phyloP scores from a whole-genome alignment of 2,329 filamentous ascomycete genomes.

The Ascochyta rabiei region DNA sequence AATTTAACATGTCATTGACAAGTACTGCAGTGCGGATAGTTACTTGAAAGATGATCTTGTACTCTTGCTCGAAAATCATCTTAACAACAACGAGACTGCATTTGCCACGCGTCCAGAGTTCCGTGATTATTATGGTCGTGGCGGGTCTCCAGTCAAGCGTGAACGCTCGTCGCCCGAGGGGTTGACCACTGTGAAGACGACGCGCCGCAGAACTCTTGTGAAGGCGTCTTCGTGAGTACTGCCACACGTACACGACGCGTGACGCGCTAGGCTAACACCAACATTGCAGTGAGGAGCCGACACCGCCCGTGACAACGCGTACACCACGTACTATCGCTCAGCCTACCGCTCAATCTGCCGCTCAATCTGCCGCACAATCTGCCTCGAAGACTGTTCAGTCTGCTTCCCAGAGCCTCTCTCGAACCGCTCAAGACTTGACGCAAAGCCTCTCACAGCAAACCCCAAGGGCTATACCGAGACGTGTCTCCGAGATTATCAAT shows the following conservation, averaged over 20 bases:
- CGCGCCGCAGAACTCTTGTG: conserved; percentile 44
- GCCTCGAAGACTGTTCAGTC: conserved; percentile 10
- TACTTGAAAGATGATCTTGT: conserved; percentile 83
- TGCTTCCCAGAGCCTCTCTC: conserved; percentile 5
- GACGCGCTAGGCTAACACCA: conserved; percentile 32
- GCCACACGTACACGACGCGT: conserved; percentile 27
- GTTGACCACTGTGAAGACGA: conserved; percentile 36
- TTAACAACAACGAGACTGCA: conserved; percentile 66
- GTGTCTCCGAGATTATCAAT: conserved; percentile 65
- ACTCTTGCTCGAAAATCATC: conserved; percentile 41
- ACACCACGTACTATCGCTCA: conserved; percentile 9
- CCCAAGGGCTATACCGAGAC: conserved; percentile 48
- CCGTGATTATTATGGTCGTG: conserved; percentile 76
- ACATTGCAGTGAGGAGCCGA: conserved; percentile 49
- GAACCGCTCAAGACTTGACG: conserved; percentile 3
- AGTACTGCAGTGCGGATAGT: conserved; percentile 64
- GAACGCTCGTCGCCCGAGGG: conserved; percentile 49
- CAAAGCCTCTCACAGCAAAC: conserved; percentile 24
- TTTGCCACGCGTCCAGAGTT: conserved; percentile 70
- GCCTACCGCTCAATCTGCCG: conserved; percentile 35
- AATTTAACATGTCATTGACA: conserved; percentile 15
- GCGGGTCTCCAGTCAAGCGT: conserved; percentile 60
- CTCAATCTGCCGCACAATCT: conserved; percentile 35
- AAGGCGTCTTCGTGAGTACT: conserved; percentile 42
- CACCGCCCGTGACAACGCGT: conserved; percentile 25